These are phyloP conservation scores for Kandelia obovata DNA, from an alignment of 345 rosid genomes.

Conservation along the genomic window DNA sequence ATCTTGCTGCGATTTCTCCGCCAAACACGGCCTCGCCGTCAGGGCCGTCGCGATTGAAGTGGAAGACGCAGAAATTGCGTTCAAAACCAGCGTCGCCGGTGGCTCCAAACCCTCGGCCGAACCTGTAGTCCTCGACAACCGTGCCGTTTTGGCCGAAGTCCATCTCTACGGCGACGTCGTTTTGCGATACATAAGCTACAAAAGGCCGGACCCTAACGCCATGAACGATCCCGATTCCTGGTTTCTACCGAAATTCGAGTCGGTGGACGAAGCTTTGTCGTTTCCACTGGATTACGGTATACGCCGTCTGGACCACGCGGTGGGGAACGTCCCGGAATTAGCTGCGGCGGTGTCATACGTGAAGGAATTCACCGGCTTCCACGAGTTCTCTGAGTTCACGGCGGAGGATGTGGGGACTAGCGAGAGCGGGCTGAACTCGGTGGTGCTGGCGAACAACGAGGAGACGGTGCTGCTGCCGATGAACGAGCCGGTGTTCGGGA, in stretches of 20 bases:
- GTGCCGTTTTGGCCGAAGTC: conserved; percentile 61
- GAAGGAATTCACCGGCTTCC: conserved; percentile 73
- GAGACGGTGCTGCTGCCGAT: conserved; percentile 76
- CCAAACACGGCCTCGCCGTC: conserved; percentile 68
- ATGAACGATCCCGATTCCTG: conserved; percentile 12
- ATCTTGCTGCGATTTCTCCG: conserved; percentile 44
- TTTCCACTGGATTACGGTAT: conserved; percentile 74
- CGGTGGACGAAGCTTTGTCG: conserved; percentile 43
- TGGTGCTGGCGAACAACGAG: conserved; percentile 69
- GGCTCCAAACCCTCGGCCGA: conserved; percentile 55
- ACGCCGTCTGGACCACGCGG: conserved; percentile 78
- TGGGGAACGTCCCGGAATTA: conserved; percentile 80
- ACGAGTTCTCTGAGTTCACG: conserved; percentile 87
- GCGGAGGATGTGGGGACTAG: conserved; percentile 89
- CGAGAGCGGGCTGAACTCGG: conserved; percentile 84
- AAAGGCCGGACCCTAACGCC: conserved; percentile 6
- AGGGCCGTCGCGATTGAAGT: conserved; percentile 71
- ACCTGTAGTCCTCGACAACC: conserved; percentile 44
- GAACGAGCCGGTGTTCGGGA: conserved; percentile 91
- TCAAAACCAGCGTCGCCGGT: conserved; percentile 49
- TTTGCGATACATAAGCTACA: conserved; percentile 63
- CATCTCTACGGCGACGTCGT: conserved; percentile 83
- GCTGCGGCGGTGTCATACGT: conserved; percentile 59
- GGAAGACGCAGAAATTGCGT: conserved; percentile 70
- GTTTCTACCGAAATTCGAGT: conserved; percentile 68